These are phyloP conservation scores for Arthrobotrys sphaeroides DNA, from an alignment of 2,329 filamentous ascomycete genomes.

Conservation along the genomic window DNA sequence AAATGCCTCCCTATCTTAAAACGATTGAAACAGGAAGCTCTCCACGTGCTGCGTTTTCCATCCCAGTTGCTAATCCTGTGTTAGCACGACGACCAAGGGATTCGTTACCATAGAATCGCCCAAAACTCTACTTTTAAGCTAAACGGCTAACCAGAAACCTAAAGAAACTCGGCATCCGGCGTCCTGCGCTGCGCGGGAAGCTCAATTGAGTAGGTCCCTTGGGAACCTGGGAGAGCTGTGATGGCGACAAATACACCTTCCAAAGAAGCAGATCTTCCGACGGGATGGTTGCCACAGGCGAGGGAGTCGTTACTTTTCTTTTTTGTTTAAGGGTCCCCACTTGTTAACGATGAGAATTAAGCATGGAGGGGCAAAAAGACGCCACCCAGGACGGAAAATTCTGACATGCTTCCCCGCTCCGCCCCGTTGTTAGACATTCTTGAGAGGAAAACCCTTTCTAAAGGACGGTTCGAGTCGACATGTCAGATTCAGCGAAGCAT, in stretches of 20 bases:
- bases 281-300: slow-evolving; percentile 13
- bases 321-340: slow-evolving; percentile 17
- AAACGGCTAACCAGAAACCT: not conserved
- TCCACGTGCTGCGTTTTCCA: not conserved
- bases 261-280: slow-evolving; percentile 17
- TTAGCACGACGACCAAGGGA: not conserved
- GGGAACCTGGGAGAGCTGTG: not conserved
- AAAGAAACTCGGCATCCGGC: slow-evolving; percentile 36
- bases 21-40: not conserved
- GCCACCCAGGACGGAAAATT: slow-evolving; percentile 11
- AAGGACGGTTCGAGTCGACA: not conserved
- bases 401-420: slow-evolving; percentile 13
- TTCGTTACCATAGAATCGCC: slow-evolving; percentile 1
- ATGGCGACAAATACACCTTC: slow-evolving; percentile 22
- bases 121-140: not conserved
- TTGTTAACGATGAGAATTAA: not conserved
- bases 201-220: slow-evolving; percentile 23
- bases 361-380: slow-evolving; percentile 12
- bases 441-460: not conserved
- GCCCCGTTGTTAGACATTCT: not conserved
- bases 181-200: slow-evolving; percentile 18
- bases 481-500: not conserved
- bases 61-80: not conserved
- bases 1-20: not conserved
- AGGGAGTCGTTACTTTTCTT: slow-evolving; percentile 19